Evolutionary conservation across 306 rosid species (phyloP).

Genomic region (Crotalaria pallida): DNA sequence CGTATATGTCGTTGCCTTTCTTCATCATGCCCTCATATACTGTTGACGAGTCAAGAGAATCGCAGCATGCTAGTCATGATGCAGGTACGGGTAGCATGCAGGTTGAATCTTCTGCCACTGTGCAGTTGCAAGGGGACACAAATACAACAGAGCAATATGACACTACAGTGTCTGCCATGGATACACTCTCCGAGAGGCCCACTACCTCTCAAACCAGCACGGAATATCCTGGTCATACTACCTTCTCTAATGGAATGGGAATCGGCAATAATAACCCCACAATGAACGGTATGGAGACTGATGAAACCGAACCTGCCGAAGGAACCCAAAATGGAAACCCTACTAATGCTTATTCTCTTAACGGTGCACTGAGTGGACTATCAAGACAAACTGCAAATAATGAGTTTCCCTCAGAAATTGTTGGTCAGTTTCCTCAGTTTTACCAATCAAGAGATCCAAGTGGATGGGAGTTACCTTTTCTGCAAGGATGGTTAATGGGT

Average conservation of each 20-base stretch:
- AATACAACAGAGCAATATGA: slow-evolving; percentile 69
- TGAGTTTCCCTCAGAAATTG: slow-evolving; percentile 30
- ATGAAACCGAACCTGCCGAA: slow-evolving; percentile 33
- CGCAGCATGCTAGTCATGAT: slow-evolving; percentile 45
- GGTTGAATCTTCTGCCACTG: slow-evolving; percentile 60
- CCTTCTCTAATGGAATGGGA: slow-evolving; percentile 40
- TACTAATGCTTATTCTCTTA: slow-evolving; percentile 30
- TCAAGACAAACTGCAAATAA: slow-evolving; percentile 33
- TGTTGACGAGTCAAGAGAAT: slow-evolving; percentile 62
- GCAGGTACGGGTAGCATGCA: slow-evolving; percentile 49
- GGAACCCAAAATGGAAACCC: slow-evolving; percentile 35
- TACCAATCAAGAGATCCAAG: slow-evolving; percentile 57
- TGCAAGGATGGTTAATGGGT: slow-evolving; percentile 94
- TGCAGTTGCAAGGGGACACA: slow-evolving; percentile 58
- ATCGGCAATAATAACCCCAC: slow-evolving; percentile 26
- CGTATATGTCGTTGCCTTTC: slow-evolving; percentile 66
- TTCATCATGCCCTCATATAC: slow-evolving; percentile 58
- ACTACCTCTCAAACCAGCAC: slow-evolving; percentile 27
- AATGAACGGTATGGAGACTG: slow-evolving; percentile 44
- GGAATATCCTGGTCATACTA: slow-evolving; percentile 20
- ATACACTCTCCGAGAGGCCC: slow-evolving; percentile 37
- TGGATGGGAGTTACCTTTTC: slow-evolving; percentile 86
- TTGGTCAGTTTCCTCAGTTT: slow-evolving; percentile 35
- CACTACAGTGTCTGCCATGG: slow-evolving; percentile 65
- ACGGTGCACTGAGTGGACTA: slow-evolving; percentile 30